Base-by-base conservation (phyloP, 2,329 filamentous ascomycete genomes). In the Trichoderma sp. region DNA sequence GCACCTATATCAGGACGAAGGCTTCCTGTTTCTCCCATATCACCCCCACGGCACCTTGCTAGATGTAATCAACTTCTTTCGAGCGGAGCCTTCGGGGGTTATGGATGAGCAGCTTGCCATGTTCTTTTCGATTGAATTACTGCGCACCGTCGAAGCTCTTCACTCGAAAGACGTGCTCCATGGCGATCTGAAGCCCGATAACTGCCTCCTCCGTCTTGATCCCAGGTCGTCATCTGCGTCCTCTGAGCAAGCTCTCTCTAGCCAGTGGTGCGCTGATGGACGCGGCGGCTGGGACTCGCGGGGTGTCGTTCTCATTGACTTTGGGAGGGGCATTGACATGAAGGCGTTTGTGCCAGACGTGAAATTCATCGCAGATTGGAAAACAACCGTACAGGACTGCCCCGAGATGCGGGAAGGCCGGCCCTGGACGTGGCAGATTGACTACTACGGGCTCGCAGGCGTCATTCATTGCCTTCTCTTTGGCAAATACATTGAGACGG, bases 361-460 rank as follows among this genome's bases (percentile, higher is more conserved):
- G 13, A 79, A 81, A 58, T 99, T 99, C 83, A 89, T 98, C 70
- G 96, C 95, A 0, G 96, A 99, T 81, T 99, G 96, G 96, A 92
- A 96, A 79, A 94, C 93, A 0, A 88, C 87, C 18, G 86, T 91
- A 28, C 90, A 93, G 64, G 96, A 99, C 80, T 99, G 96, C 79
- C 91, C 92, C 21, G 96, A 99, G 83, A 97, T 98, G 87, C 91
- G 94, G 58, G 95, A 99, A 81, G 87, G 93, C 68, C 87, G 95
- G 1, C 94, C 94, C 0, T 99, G 96, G 96, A 98, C 95, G 1
- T 97, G 94, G 83, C 96, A 99, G 79, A 93, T 97, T 73, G 96
- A 99, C 82, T 96, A 98, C 75, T 93, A 97, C 79, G 96, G 96
- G 14, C 85, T 97, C 0, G 96, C 96, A 0, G 94, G 93, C 5